Conservation (phyloP, 345 rosid species). For the Sonneratia caseolaris region DNA sequence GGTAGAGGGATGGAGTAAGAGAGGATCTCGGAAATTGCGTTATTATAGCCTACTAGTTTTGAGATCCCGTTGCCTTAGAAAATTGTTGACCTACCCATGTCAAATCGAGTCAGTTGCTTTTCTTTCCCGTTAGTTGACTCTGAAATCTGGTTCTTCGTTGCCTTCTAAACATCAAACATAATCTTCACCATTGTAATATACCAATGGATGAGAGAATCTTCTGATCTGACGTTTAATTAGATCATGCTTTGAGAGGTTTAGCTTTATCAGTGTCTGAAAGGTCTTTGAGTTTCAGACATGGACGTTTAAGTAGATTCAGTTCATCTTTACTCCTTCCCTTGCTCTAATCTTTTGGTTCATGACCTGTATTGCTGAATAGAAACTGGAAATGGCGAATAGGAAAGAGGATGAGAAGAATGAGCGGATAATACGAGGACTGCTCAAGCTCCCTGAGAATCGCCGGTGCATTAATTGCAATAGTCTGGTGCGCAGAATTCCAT, state of each 20-base stretch:
- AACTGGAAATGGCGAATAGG: constrained; percentile 12
- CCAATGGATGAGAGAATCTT: not conserved
- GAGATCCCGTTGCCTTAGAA: not conserved
- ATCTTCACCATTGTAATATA: not conserved
- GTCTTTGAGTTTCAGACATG: not conserved
- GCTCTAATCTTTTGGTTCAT: not conserved
- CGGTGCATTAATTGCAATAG: constrained; percentile 91
- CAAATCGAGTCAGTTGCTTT: not conserved
- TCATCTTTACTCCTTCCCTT: not conserved
- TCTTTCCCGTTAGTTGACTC: not conserved
- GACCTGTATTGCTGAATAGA: constrained; percentile 2
- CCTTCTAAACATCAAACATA: not conserved
- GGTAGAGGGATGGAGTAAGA: not conserved
- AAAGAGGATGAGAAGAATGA: constrained; percentile 93
- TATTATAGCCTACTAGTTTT: not conserved
- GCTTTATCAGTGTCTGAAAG: not conserved
- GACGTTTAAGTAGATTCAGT: not conserved
- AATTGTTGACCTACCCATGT: not conserved
- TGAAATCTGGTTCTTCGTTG: not conserved
- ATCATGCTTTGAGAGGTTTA: not conserved
- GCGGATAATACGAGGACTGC: constrained; percentile 68
- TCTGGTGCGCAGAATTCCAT: constrained; percentile 41
- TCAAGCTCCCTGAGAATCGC: constrained; percentile 76
- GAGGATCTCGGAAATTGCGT: constrained; percentile 1
- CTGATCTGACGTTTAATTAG: not conserved